A percentile compares a stretch with the other conserved stretches of the same genome.
phyloP scores from a whole-genome alignment of 164 flowering plant genomes.

The Aristolochia californica region DNA sequence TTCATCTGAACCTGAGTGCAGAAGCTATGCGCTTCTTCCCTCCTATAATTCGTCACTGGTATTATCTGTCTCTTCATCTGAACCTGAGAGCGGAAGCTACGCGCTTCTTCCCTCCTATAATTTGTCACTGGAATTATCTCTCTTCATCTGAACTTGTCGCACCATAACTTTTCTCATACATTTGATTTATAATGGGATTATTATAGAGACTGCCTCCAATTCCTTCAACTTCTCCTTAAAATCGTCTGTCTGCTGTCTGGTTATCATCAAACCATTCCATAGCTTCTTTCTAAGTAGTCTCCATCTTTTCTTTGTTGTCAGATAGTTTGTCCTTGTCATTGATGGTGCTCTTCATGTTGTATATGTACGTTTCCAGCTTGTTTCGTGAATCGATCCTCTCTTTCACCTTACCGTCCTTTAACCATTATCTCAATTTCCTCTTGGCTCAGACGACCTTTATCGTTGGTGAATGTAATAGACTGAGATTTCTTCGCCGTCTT shows the following conservation, averaged over 20 bases:
- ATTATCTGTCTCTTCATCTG: too few species aligned
- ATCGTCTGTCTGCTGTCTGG: constrained; percentile 41
- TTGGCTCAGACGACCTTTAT: constrained; percentile 43
- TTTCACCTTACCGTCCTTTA: constrained; percentile 34
- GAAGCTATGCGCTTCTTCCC: too few species aligned
- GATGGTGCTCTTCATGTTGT: constrained; percentile 40
- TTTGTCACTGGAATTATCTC: constrained; percentile 31
- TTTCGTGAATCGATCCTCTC: constrained; percentile 42
- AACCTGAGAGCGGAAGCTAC: background rate
- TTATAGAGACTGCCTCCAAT: constrained; percentile 44
- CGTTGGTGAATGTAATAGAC: constrained; percentile 38
- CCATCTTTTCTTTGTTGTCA: constrained; percentile 46
- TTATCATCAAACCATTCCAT: constrained; percentile 51
- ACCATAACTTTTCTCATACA: constrained; percentile 34
- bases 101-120: constrained; percentile 16
- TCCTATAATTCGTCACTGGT: too few species aligned
- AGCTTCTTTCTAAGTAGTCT: constrained; percentile 34
- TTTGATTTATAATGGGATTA: constrained; percentile 33
- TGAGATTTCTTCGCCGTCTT: constrained; percentile 34
- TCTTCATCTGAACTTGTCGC: constrained; percentile 12
- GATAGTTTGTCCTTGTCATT: constrained; percentile 44
- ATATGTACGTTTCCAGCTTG: constrained; percentile 40
- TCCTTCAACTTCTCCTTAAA: constrained; percentile 48
- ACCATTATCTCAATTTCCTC: constrained; percentile 47
- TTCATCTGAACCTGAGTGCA: too few species aligned